Evolutionary conservation across 2,329 filamentous ascomycete genomes (phyloP).

Genomic region (Domatiomyces catenatus): DNA sequence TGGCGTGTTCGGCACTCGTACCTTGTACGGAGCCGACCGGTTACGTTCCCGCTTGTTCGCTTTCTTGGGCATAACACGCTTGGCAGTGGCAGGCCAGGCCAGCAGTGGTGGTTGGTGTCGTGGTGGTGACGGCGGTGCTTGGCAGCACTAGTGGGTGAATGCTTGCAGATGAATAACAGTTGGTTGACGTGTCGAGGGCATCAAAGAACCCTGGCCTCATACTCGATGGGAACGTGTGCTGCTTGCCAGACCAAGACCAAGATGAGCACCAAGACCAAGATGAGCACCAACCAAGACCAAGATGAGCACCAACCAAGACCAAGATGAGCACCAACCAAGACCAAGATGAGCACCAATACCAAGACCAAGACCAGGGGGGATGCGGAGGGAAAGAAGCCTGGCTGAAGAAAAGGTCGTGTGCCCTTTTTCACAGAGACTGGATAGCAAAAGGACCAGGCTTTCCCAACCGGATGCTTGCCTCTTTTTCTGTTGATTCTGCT

Average conservation of each 20-base stretch:
- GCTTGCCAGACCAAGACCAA: no score
- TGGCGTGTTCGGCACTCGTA: slow-evolving; percentile 4
- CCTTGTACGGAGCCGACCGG: slow-evolving; percentile 11
- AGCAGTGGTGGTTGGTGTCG: background rate
- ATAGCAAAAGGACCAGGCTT: background rate
- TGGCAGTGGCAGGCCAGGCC: background rate
- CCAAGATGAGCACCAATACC: no score
- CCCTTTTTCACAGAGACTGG: background rate
- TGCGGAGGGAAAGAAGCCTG: background rate
- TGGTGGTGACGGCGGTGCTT: slow-evolving; percentile 1
- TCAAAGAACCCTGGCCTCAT: background rate
- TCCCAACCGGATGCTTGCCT: background rate
- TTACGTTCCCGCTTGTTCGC: slow-evolving; percentile 10
- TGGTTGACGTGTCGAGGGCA: background rate
- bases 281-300: no score
- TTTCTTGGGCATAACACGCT: slow-evolving; percentile 2
- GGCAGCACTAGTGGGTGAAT: background rate
- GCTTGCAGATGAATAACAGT: background rate
- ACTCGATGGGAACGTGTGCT: background rate
- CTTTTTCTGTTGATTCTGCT: background rate
- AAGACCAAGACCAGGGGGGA: background rate
- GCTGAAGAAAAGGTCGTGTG: background rate
- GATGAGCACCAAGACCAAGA: no score
- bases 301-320: no score
- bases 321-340: no score